These are phyloP conservation scores for Jasminum sambac DNA, from an alignment of 257 asterid species.

Conservation along the genomic window DNA sequence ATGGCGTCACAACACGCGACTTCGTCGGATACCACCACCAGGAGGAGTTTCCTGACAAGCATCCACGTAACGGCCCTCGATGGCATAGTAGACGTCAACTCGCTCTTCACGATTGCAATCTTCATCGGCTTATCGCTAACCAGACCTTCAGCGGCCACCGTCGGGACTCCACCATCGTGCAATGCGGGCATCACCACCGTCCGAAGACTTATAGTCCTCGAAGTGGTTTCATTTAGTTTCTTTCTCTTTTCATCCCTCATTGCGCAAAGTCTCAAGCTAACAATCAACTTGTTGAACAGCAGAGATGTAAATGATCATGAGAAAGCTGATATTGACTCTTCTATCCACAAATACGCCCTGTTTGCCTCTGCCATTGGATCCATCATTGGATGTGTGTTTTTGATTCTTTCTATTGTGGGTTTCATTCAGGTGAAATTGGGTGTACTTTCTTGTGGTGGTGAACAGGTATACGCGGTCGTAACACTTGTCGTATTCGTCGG, in stretches of 20 bases:
- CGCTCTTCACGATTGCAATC: constrained; percentile 31
- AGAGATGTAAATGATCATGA: constrained; percentile 19
- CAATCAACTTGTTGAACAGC: constrained; percentile 31
- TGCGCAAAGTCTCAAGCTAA: constrained; percentile 32
- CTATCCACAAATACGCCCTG: constrained; percentile 17
- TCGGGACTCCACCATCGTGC: constrained; percentile 20
- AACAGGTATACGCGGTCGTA: constrained; percentile 17
- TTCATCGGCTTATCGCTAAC: constrained; percentile 35
- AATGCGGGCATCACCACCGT: constrained; percentile 16
- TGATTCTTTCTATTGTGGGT: constrained; percentile 28
- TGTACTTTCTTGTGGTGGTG: constrained; percentile 21
- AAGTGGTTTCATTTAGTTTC: constrained; percentile 37
- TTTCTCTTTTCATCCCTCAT: constrained; percentile 42
- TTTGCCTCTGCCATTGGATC: constrained; percentile 30
- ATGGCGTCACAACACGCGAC: constrained; percentile 14
- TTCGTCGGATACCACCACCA: not conserved
- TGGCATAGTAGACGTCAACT: constrained; percentile 30
- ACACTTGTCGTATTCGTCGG: constrained; percentile 13
- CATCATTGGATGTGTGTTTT: constrained; percentile 26
- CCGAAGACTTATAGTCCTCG: constrained; percentile 28
- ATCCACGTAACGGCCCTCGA: constrained; percentile 31
- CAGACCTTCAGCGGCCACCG: constrained; percentile 13
- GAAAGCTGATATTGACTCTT: constrained; percentile 27
- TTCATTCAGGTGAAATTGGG: constrained; percentile 31
- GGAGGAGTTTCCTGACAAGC: constrained; percentile 1